Base-by-base conservation (phyloP, 495 filamentous ascomycete genomes). In the Aspergillus sclerotiicarbonarius region DNA sequence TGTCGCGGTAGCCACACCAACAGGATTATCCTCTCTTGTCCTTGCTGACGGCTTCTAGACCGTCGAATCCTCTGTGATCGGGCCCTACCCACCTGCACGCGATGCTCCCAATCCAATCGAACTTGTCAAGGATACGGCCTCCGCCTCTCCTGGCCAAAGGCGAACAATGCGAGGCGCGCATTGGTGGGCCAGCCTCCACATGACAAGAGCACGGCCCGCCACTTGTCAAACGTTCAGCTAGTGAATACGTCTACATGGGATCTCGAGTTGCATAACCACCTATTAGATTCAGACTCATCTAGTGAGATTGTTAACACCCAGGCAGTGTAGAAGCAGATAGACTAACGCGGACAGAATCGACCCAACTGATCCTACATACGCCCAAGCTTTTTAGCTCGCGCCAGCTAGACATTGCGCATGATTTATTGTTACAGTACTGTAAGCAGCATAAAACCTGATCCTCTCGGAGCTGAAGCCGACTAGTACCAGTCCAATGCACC, bases 21-120 rank as follows among this genome's bases (percentile, higher is more conserved):
- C 18, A 25, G 16, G 9, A 47, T 21, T 30, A 8, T 30, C 46
- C 15, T 29, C 46, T 6, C 16, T 18, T 15, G 25, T 20, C 8
- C 46, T n/a, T 30, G 46, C 46, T 25, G n/a, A 49, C 6, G 20
- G 15, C 6, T 49, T 47, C 20, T 35, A 60, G 57, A 55, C 46
- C 51, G 45, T n/a, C 51, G 57, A 31, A 60, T 55, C 44, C 35
- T 33, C 21, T 60, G 51, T 30, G 57, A 60, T 48, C 51, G 51
- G 3, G 47, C 51, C 16, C 12, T 19, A 0, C 57, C 57, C 35
- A 51, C 18, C 21, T 60, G 57, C 35, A 32, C 52, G 13, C 57
- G 51, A 19, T 60, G 57, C 32, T 41, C 57, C 13, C 57, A 39
- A 16, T 43, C 51, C 10, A 51, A 55, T 21, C 57, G 51, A 29